Evolutionary conservation across 106 monocot genomes (phyloP).

Genomic region (Cymbidium sinense): DNA sequence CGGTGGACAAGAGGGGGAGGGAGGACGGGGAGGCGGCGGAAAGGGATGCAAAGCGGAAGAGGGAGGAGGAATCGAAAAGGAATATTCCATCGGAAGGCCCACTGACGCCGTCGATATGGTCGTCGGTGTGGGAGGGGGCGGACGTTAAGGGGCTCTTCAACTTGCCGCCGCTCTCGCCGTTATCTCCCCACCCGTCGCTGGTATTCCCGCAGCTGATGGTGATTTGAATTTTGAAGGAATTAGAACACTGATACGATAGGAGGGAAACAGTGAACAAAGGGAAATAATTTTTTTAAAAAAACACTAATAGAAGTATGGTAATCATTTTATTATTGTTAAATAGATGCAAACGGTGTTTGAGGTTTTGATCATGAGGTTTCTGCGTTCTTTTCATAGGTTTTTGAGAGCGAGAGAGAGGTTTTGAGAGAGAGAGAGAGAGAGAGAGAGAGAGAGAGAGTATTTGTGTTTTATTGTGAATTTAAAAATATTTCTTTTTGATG

Average conservation of each 20-base stretch:
- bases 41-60: neutral
- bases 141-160: conserved; percentile 9
- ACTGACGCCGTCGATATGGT: conserved; percentile 21
- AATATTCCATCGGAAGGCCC: neutral
- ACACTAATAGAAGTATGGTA: neutral
- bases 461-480: too few relatives aligned
- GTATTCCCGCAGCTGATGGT: conserved; percentile 1
- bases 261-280: neutral
- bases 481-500: too few relatives aligned
- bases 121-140: conserved; percentile 8
- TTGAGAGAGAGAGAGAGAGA: too few relatives aligned
- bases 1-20: neutral
- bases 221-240: neutral
- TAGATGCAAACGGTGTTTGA: neutral
- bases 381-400: too few relatives aligned
- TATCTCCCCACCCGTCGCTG: neutral
- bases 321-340: neutral
- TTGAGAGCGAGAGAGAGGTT: too few relatives aligned
- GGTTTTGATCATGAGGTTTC: neutral
- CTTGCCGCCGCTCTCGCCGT: conserved; percentile 1
- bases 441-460: too few relatives aligned
- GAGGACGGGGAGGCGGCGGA: neutral
- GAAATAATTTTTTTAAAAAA: neutral
- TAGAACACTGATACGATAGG: neutral
- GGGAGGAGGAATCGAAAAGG: neutral